Conservation (phyloP, 108 stramenopile species). For the Fragilaria radians region DNA sequence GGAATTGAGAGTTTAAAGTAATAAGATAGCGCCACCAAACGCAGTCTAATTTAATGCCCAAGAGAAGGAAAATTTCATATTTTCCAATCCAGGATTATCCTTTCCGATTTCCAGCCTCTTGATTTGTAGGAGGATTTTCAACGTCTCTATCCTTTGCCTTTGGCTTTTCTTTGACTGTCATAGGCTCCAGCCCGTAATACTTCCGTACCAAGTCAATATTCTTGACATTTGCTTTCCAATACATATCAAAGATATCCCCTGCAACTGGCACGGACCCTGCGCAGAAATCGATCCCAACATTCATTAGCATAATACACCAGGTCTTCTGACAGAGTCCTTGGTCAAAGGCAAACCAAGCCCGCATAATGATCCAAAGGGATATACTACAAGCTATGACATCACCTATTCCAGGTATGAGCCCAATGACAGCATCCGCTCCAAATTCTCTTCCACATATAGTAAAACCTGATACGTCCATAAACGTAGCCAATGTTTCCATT, state of each 20-base stretch:
- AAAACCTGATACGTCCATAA: not conserved
- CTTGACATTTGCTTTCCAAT: conserved; percentile 3
- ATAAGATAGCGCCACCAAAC: too few relatives aligned
- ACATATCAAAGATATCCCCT: conserved; percentile 4
- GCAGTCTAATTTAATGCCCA: too few relatives aligned
- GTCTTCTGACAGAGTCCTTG: not conserved
- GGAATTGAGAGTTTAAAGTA: too few relatives aligned
- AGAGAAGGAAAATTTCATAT: too few relatives aligned
- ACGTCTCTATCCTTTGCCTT: not conserved
- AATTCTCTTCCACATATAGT: not conserved
- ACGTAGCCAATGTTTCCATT: not conserved
- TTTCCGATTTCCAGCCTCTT: too few relatives aligned
- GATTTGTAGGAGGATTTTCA: too few relatives aligned
- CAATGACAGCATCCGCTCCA: conserved; percentile 1
- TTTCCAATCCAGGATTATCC: too few relatives aligned
- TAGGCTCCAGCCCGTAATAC: not conserved
- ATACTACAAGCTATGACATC: not conserved
- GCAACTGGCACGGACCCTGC: not conserved
- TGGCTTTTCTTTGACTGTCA: not conserved
- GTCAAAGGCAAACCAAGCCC: not conserved
- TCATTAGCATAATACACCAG: not conserved
- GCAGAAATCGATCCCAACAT: not conserved
- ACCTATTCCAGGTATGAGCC: not conserved
- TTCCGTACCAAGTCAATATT: not conserved
- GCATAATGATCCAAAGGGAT: not conserved